Evolutionary conservation across 139 green algal genomes (phyloP).

Genomic region (Pleodorina starrii): DNA sequence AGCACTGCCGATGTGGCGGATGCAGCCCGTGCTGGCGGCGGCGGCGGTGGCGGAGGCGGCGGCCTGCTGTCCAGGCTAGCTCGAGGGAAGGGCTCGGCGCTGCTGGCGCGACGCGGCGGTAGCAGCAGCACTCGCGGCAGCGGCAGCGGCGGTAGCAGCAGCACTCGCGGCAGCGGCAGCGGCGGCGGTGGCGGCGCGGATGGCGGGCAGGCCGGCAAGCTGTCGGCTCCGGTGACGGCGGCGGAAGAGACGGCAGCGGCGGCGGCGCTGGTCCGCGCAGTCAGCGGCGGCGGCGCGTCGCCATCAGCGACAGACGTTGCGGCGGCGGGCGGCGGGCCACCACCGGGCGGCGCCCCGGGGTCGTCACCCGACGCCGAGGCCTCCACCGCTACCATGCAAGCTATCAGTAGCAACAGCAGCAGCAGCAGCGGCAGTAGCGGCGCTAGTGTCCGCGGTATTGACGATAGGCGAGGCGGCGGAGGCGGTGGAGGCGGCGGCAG

Average conservation of each 20-base stretch:
- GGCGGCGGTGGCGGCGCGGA: background rate
- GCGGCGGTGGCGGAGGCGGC: background rate
- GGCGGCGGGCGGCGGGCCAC: background rate
- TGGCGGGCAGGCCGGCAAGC: background rate
- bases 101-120: background rate
- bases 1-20: no score
- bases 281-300: background rate
- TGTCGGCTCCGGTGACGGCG: background rate
- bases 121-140: background rate
- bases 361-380: no score
- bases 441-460: background rate
- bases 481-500: background rate
- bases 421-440: background rate
- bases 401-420: background rate
- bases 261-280: background rate
- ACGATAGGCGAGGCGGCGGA: background rate
- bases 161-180: background rate
- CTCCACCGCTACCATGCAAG: no score
- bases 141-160: background rate
- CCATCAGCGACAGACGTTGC: background rate
- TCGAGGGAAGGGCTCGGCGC: background rate
- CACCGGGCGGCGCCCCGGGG: background rate
- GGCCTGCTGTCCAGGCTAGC: constrained; percentile 6
- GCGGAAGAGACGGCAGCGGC: background rate
- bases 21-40: no score